These are phyloP conservation scores for Penicillium turbatum DNA, from an alignment of 495 filamentous ascomycete genomes.

Conservation along the genomic window DNA sequence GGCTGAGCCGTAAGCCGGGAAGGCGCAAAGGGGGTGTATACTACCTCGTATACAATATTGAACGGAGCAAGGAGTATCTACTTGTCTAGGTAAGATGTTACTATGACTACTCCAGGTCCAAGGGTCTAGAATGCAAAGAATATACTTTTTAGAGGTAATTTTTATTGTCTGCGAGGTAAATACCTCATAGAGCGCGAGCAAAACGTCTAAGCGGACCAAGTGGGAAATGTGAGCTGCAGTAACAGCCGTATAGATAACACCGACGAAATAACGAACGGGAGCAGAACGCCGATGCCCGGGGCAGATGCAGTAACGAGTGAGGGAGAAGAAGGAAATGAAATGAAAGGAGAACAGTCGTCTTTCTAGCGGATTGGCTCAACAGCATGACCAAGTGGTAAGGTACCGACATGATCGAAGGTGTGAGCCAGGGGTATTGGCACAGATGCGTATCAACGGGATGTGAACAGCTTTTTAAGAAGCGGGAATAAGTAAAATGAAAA, in stretches of 20 bases:
- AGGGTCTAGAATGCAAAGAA: no score
- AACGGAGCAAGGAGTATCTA: no score
- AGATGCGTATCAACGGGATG: slow-evolving; percentile 18
- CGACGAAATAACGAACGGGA: background rate
- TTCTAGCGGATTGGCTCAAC: background rate
- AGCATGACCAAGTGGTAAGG: background rate
- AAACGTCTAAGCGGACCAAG: background rate
- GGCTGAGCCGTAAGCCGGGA: no score
- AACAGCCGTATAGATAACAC: background rate
- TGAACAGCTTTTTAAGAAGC: slow-evolving; percentile 19
- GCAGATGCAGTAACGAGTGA: slow-evolving; percentile 18
- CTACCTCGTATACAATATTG: no score
- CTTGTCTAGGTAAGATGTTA: no score
- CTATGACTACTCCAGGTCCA: no score
- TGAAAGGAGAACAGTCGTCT: background rate
- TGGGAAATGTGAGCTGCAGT: background rate
- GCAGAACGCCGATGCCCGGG: slow-evolving; percentile 14
- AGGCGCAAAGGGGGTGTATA: no score
- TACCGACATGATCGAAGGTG: background rate
- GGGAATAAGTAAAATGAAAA: slow-evolving; percentile 6
- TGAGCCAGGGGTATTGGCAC: slow-evolving; percentile 22
- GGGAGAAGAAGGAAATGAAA: background rate
- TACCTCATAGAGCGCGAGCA: background rate
- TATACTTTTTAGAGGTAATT: no score
- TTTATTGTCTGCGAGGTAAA: background rate